A percentile compares a stretch with the other conserved stretches of the same genome.
Evolutionary conservation across 441 rosid genomes (phyloP).

Genomic region (Mallotus japonicus): DNA sequence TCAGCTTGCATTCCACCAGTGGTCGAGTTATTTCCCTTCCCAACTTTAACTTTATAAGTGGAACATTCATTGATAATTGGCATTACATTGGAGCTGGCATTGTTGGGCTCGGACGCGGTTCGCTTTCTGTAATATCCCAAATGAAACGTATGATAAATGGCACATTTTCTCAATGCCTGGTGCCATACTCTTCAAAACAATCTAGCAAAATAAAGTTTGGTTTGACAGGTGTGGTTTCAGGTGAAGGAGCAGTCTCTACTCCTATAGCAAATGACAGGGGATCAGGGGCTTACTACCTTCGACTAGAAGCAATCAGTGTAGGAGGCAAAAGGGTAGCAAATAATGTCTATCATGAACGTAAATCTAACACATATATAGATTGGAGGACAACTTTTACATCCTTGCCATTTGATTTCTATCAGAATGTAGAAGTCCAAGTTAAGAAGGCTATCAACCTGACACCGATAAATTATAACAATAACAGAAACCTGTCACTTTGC

Average conservation of each 20-base stretch:
- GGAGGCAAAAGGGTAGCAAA: background rate
- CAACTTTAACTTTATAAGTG: background rate
- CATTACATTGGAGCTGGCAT: background rate
- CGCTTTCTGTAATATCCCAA: background rate
- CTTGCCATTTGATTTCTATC: background rate
- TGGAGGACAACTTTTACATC: slow-evolving; percentile 2
- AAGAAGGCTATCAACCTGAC: background rate
- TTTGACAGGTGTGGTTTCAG: background rate
- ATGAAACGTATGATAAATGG: background rate
- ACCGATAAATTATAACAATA: no score
- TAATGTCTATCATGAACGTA: no score
- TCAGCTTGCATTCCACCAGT: background rate
- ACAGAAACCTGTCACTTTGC: slow-evolving; percentile 9
- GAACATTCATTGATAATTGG: background rate
- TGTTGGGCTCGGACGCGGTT: background rate
- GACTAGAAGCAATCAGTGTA: background rate
- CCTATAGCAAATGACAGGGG: background rate
- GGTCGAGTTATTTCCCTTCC: background rate
- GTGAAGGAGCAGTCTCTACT: background rate
- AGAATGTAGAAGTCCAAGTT: background rate
- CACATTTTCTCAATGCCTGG: slow-evolving; percentile 7
- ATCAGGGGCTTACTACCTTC: background rate
- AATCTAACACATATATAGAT: background rate
- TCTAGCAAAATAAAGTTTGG: slow-evolving; percentile 1
- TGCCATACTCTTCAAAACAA: background rate